Percentiles rank a stretch among this genome's conserved stretches.
phyloP scores from a whole-genome alignment of 1,284 basidiomycete genomes.

The Irpex sp. region DNA sequence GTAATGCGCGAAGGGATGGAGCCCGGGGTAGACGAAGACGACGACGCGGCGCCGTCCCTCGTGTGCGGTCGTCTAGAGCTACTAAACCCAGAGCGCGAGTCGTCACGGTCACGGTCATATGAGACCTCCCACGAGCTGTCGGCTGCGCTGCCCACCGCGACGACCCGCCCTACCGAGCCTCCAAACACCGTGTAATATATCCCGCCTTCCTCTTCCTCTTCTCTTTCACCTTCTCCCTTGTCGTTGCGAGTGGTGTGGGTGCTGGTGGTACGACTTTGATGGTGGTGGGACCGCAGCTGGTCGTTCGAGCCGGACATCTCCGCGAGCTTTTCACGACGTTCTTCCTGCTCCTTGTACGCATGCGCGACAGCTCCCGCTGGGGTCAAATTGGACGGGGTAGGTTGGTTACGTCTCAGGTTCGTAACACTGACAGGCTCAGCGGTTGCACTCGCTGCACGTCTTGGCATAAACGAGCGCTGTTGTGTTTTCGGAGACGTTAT shows the following conservation, averaged over 20 bases:
- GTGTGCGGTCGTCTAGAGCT: neutral
- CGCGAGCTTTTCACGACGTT: constrained; percentile 28
- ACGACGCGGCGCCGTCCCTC: neutral
- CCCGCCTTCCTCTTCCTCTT: constrained; percentile 19
- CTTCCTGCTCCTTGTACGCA: constrained; percentile 55
- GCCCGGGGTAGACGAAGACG: constrained; percentile 4
- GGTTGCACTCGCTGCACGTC: constrained; percentile 9
- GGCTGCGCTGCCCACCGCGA: constrained; percentile 40
- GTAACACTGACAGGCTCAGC: constrained; percentile 12
- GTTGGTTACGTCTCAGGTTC: constrained; percentile 1
- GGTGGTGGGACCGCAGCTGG: neutral
- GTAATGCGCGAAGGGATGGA: constrained; percentile 27
- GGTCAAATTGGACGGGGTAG: constrained; percentile 35
- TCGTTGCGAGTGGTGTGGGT: neutral
- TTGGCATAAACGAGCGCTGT: neutral
- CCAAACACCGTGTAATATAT: constrained; percentile 58
- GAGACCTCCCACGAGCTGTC: constrained; percentile 28
- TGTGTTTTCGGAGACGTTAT: neutral
- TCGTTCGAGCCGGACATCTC: constrained; percentile 24
- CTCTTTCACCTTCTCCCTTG: constrained; percentile 7
- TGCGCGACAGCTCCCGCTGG: constrained; percentile 55
- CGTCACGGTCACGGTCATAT: constrained; percentile 12
- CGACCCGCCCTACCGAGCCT: constrained; percentile 37
- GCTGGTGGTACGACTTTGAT: neutral
- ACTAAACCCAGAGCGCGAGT: constrained; percentile 2